Evolutionary conservation across 768 basidiomycete genomes (phyloP), one percentile per base, ranked within the genome.

Genomic region (Rhizopogon vesiculosus): DNA sequence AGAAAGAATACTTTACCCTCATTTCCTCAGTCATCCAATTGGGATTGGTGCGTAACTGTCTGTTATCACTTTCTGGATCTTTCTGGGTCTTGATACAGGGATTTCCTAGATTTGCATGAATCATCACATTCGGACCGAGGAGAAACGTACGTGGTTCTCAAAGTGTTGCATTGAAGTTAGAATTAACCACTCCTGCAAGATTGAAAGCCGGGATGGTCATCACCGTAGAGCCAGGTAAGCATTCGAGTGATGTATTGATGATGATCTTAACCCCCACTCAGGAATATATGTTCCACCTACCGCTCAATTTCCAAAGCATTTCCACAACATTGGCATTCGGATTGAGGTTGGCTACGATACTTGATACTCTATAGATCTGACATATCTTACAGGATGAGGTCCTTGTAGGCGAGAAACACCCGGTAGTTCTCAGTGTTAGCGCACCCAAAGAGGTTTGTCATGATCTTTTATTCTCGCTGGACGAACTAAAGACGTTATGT

Each of bases 311-410:
- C 97, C 96, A 3, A 87, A 82, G 60, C 82, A 83, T 51, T 98
- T 93, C 71, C 94, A 96, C 62, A 89, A 93, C 59, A 81, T 97
- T 29, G 93, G 91, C 7, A 86, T 98, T 56, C 84, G 96, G 45
- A 93, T 99, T 63, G 96, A 96, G 79, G 90, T 87, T 55, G 41
- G 60, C 57, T 31, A 39, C 22, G 16, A 7, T 45, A 41, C 28
- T 42, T 40, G 19, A 43, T 48, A 8, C 7, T 31, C 10, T 8
- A 45, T 44, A 16, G 55, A 28, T 44, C 38, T 59, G 39, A 53
- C 41, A 51, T 38, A 19, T 5, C 33, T 25, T 56, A 38, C 15
- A 78, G 84, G 91, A 93, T 59, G 89, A 91, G 61, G 83, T 94
- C 1, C 72, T 91, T 7, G 77, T 91, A 2, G 82, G 84, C 6